Conservation (phyloP, 179 eudicot genomes). For the Silene noctiflora region DNA sequence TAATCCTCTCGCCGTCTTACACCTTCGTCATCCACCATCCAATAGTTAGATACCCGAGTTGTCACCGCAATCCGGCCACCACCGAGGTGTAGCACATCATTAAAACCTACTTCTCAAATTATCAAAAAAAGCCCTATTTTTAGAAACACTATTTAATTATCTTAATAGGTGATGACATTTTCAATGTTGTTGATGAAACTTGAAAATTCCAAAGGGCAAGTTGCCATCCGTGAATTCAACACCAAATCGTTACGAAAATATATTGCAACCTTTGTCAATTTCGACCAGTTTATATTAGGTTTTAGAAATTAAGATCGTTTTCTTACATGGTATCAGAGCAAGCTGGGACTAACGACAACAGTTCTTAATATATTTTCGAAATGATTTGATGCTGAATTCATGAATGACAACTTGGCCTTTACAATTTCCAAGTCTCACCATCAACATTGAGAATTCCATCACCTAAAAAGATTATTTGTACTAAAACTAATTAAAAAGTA, state of each 20-base stretch:
- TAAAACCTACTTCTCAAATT: too few relatives aligned
- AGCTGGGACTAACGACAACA: not conserved
- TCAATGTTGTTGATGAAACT: not conserved
- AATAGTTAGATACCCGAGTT: not conserved
- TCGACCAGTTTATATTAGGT: too few relatives aligned
- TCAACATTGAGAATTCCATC: too few relatives aligned
- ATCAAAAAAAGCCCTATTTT: not conserved
- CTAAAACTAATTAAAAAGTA: too few relatives aligned
- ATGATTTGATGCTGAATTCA: conserved; percentile 14
- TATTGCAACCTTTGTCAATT: conserved; percentile 6
- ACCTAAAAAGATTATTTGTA: too few relatives aligned
- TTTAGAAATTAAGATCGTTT: too few relatives aligned
- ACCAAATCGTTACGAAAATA: conserved; percentile 13
- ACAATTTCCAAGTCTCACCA: not conserved
- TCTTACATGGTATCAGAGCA: too few relatives aligned
- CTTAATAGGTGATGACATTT: not conserved
- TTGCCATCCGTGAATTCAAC: conserved; percentile 15
- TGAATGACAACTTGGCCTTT: conserved; percentile 1
- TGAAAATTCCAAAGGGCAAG: not conserved
- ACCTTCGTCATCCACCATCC: conserved; percentile 14
- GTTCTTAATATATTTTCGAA: conserved; percentile 9
- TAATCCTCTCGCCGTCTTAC: not conserved
- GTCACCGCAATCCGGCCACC: not conserved
- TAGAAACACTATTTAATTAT: not conserved
- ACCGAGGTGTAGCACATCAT: not conserved